Evolutionary conservation across 2,329 filamentous ascomycete genomes (phyloP), one percentile per base, ranked within the genome.

Genomic region (Zasmidium citrigriseum): DNA sequence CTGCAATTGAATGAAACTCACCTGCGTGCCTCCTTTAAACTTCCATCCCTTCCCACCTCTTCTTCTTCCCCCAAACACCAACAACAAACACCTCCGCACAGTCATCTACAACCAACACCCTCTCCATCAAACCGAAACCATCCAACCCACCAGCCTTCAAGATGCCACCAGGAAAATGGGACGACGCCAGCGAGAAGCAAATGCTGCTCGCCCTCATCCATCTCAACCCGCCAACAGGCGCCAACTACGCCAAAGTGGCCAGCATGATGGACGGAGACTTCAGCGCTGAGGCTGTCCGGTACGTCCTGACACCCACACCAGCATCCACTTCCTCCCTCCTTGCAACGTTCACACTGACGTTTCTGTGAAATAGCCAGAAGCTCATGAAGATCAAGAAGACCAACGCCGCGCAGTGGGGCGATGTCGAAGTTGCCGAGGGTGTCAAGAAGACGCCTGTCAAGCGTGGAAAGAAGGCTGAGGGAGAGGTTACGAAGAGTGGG

Each of bases 191-290:
- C 27, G 58, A 60, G 25, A 49, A 46, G 44, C 34, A 53, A 22
- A 38, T 60, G 24, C 34, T 60, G 14, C 54, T 60, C 50, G 45
- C n/a, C 29, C 41, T 60, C 50, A 54, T 54, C 54, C 34, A 53
- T 51, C 22, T 48, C 24, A 4, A 41, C 45, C 20, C 34, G 11
- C 46, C 50, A 18, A 57, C 27, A 25, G 29, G 27, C 9, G n/a
- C 38, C 18, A 44, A 54, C 23, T 57, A 46, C 34, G n/a, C 50
- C 3, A 7, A 46, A 10, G 54, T 52, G 18, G 58, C 51, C 50
- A 46, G 21, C 46, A 50, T 54, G 22, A 54, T 61, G 51, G 46
- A 44, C 27, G 45, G n/a, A 2, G 58, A 46, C 41, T 54, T 20
- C 55, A 61, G 21, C 14, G 23, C 47, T 20, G 22, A 24, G 2